Conservation (phyloP, 1,284 basidiomycete species). For the Ustilago shanxiensis region DNA sequence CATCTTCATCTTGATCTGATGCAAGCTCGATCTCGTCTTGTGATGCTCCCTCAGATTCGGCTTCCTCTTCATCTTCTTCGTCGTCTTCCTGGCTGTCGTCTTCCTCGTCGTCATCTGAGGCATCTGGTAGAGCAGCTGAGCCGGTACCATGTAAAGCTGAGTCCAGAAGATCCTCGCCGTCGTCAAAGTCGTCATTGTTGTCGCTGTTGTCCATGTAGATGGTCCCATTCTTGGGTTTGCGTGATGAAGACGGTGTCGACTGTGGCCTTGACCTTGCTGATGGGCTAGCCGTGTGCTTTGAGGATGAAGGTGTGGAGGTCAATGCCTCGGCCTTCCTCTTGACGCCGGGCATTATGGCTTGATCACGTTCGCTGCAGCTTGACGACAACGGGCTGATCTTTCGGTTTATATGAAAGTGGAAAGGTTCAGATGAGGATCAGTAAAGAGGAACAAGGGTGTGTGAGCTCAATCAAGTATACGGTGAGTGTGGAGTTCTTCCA, state of each 20-base stretch:
- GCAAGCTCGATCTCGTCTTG: slow-evolving; percentile 39
- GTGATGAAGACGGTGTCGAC: slow-evolving; percentile 13
- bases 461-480: not conserved
- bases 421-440: not conserved
- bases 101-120: slow-evolving; percentile 43
- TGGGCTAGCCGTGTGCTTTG: slow-evolving; percentile 25
- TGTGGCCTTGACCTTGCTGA: slow-evolving; percentile 19
- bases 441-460: not conserved
- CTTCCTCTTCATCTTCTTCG: slow-evolving; percentile 53
- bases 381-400: not conserved
- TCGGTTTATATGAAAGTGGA: not conserved
- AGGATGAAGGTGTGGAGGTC: slow-evolving; percentile 25
- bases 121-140: slow-evolving; percentile 41
- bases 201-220: slow-evolving; percentile 41
- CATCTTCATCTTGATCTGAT: slow-evolving; percentile 33
- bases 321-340: slow-evolving; percentile 51
- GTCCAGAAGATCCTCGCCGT: slow-evolving; percentile 57
- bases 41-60: slow-evolving; percentile 26
- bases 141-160: slow-evolving; percentile 47
- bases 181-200: slow-evolving; percentile 65
- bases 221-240: slow-evolving; percentile 9
- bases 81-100: slow-evolving; percentile 57
- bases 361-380: not conserved
- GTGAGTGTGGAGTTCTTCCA: slow-evolving; percentile 20
- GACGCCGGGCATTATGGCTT: slow-evolving; percentile 43